phyloP scores from a whole-genome alignment of 1,139 yeast genomes.

The Scheffersomyces quercinus region DNA sequence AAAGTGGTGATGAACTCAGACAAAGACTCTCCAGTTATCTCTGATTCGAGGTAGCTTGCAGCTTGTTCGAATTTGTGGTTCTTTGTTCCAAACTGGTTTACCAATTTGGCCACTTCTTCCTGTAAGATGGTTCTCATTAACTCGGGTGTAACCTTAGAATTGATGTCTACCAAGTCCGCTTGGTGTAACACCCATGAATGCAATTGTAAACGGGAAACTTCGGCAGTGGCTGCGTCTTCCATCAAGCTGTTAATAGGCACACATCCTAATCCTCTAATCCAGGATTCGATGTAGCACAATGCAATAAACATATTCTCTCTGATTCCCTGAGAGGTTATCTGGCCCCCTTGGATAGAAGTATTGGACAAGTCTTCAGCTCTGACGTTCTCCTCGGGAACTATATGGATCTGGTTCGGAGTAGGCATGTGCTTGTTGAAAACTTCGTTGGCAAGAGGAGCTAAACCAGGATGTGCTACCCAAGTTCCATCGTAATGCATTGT shows the following conservation, averaged over 20 bases:
- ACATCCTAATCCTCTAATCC: slow-evolving; percentile 20
- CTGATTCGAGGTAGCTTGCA: slow-evolving; percentile 17
- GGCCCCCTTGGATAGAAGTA: slow-evolving; percentile 13
- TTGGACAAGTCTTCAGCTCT: slow-evolving; percentile 13
- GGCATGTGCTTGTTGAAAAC: slow-evolving; percentile 18
- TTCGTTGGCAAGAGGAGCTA: slow-evolving; percentile 18
- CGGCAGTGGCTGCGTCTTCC: slow-evolving; percentile 24
- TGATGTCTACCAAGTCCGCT: slow-evolving; percentile 13
- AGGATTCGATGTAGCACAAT: slow-evolving; percentile 17
- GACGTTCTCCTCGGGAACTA: slow-evolving; percentile 12
- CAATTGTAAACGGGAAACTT: slow-evolving; percentile 19
- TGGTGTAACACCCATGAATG: slow-evolving; percentile 18
- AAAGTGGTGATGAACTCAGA: slow-evolving; percentile 28
- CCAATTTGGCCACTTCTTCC: slow-evolving; percentile 13
- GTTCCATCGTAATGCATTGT: slow-evolving; percentile 20
- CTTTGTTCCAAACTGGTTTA: slow-evolving; percentile 2
- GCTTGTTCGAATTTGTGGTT: slow-evolving; percentile 16
- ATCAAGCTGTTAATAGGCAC: slow-evolving; percentile 20
- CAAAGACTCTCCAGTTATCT: slow-evolving; percentile 16
- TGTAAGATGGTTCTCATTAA: slow-evolving; percentile 9
- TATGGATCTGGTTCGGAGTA: slow-evolving; percentile 18
- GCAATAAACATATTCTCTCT: slow-evolving; percentile 18
- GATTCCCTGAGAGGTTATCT: slow-evolving; percentile 15
- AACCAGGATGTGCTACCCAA: slow-evolving; percentile 22
- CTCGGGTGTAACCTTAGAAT: slow-evolving; percentile 13